These are phyloP conservation scores for Fomitopsis serialis DNA, from an alignment of 768 basidiomycete genomes.

Conservation along the genomic window DNA sequence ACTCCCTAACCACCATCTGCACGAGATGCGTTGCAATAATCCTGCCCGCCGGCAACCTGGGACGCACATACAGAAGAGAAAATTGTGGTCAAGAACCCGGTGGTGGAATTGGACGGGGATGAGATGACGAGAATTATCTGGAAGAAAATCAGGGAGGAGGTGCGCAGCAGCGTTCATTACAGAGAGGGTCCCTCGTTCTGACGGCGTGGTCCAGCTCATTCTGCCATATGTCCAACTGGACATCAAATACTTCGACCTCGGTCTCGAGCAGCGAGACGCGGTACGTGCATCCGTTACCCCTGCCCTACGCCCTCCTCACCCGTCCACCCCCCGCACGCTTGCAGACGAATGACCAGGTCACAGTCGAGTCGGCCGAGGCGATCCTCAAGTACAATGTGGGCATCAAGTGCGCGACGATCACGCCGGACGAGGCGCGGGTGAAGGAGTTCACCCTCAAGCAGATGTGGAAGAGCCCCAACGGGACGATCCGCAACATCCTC, in stretches of 20 bases:
- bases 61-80: conserved; percentile 31
- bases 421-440: conserved; percentile 94
- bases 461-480: conserved; percentile 98
- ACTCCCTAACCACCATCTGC: too few relatives aligned
- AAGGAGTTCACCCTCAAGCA: conserved; percentile 97
- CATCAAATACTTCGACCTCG: conserved; percentile 98
- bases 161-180: conserved; percentile 27
- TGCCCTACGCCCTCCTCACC: background rate
- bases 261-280: conserved; percentile 87
- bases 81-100: conserved; percentile 81
- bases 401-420: conserved; percentile 99
- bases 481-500: conserved; percentile 96
- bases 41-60: too few relatives aligned
- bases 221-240: conserved; percentile 92
- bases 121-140: conserved; percentile 99
- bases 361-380: conserved; percentile 89
- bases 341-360: conserved; percentile 91
- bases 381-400: conserved; percentile 94
- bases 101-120: conserved; percentile 95
- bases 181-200: background rate
- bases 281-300: conserved; percentile 32
- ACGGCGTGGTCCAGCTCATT: conserved; percentile 59
- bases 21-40: too few relatives aligned
- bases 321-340: background rate
- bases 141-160: conserved; percentile 97